phyloP scores from a whole-genome alignment of 805 yeast species.

The Sungouiozyma ichnusensis region DNA sequence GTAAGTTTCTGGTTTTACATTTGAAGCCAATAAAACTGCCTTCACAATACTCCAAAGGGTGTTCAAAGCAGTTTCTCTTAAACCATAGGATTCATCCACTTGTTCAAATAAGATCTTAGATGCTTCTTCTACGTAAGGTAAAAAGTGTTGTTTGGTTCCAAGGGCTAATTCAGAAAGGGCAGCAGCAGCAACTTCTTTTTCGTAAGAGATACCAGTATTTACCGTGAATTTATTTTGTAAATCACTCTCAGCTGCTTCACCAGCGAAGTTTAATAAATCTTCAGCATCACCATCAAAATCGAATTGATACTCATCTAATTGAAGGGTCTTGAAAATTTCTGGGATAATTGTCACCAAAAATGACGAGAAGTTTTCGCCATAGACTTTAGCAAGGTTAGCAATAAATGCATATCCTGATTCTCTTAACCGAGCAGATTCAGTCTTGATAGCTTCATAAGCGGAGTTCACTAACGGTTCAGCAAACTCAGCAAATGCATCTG shows the following conservation, averaged over 20 bases:
- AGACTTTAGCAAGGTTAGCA: conserved; percentile 89
- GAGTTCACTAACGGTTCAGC: conserved; percentile 86
- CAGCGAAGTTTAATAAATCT: conserved; percentile 33
- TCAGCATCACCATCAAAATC: conserved; percentile 46
- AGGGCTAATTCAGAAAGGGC: conserved; percentile 80
- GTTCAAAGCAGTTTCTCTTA: conserved; percentile 76
- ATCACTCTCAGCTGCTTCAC: conserved; percentile 49
- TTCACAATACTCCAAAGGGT: conserved; percentile 76
- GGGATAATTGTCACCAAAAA: conserved; percentile 79
- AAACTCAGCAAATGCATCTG: conserved; percentile 72
- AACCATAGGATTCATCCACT: conserved; percentile 78
- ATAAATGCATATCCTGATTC: conserved; percentile 92
- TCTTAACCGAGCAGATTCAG: conserved; percentile 76
- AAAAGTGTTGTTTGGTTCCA: conserved; percentile 76
- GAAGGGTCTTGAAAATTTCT: conserved; percentile 68
- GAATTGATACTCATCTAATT: conserved; percentile 76
- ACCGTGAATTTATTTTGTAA: conserved; percentile 67
- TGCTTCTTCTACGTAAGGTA: conserved; percentile 64
- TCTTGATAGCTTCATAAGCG: conserved; percentile 66
- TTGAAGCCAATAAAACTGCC: conserved; percentile 47
- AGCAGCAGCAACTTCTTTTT: conserved; percentile 90
- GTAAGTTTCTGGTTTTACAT: conserved; percentile 38
- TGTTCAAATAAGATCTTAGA: conserved; percentile 56
- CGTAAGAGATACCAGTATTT: conserved; percentile 90
- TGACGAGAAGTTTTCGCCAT: conserved; percentile 80